Evolutionary conservation across 2,329 filamentous ascomycete genomes (phyloP), one percentile per base, ranked within the genome.

Genomic region (Aspergillus floridensis): DNA sequence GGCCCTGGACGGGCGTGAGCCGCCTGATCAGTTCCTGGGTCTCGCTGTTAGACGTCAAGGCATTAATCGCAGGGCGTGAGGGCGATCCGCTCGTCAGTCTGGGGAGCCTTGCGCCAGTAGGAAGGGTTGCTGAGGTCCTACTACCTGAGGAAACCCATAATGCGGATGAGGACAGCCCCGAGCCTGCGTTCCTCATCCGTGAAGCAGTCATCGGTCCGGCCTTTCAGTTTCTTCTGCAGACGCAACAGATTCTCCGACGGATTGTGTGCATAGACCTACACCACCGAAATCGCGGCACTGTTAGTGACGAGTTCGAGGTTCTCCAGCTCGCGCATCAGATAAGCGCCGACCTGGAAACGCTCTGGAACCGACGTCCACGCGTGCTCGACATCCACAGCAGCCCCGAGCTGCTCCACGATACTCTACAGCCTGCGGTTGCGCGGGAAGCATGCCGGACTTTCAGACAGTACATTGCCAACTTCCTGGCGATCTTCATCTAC

Each of bases 291-390:
- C 72, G 74, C 5, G 74, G 74, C 38, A 75, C 74, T 1, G 67
- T 75, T 14, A 69, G 66, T 32, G 74, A 76, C 57, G 74, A 76
- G 60, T 75, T 72, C 29, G 74, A 75, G 59, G 74, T 76, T 24
- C 68, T 76, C 31, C 71, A 74, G 41, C 70, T 75, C 22, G 74
- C 74, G 14, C 70, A 74, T 58, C 70, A 70, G 52, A 68, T 76
- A 8, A 70, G 71, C 31, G 72, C 72, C 19, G 73, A 75, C 49
- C 70, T 76, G 4, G 70, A 74, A 56, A 60, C 65, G 10, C 68
- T 76, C 51, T 74, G 73, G 72, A 72, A 72, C 52, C 58, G 59
- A n/a, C 65, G 72, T 1, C 74, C 74, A 1, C 56, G 66, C 1
- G 70, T 74, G 4, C 62, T 75, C 5, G 73, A 74, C 35, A 62